Base-by-base conservation (phyloP, 1,284 basidiomycete genomes). In the Vanrija sp. region DNA sequence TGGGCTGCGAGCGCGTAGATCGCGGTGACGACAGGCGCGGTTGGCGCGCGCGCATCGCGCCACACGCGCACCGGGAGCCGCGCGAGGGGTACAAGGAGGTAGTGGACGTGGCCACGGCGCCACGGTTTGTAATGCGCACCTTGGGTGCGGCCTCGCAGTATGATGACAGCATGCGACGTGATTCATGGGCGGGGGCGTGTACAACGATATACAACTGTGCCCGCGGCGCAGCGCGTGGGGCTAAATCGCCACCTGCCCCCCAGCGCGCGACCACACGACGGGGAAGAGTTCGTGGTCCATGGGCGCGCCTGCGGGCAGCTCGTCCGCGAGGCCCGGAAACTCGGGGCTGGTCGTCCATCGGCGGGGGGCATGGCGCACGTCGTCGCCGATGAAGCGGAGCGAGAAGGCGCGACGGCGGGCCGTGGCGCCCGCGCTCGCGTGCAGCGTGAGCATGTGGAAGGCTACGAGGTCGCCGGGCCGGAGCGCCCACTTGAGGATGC, bases 401-500 rank as follows among this genome's bases (percentile, higher is more conserved):
- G 41, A 44, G 43, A 56, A 56, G 15, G 54, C 54, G 2, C 54
- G 35, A 14, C 54, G 36, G 2, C 54, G 23, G 3, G 39, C 41
- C 18, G 27, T 37, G 3, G 57, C 42, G 4, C 57, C 57, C 0
- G 50, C 47, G 1, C 52, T 44, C 10, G 57, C 57, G n/a, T 59
- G 57, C 44, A 59, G 53, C 45, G 57, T 59, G 24, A 59, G 45
- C 57, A 59, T 59, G 47, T 53, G 53, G 57, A 59, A 59, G 19
- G 43, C 45, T 18, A 59, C 57, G 20, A 54, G 16, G 47, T 59
- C 57, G 12, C 57, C 57, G 0, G 53, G 57, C 41, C 50, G 19
- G 14, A 59, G 41, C 18, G 22, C 50, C 57, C 57, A 59, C 15
- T 36, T 41, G 6, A 43, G 43, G 45, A 59, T 55, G 5, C 38